Percentiles rank a stretch among this genome's conserved stretches.
These are phyloP conservation scores for Secale cereale DNA, from an alignment of 176 grass and related monocot genomes.

Conservation along the genomic window DNA sequence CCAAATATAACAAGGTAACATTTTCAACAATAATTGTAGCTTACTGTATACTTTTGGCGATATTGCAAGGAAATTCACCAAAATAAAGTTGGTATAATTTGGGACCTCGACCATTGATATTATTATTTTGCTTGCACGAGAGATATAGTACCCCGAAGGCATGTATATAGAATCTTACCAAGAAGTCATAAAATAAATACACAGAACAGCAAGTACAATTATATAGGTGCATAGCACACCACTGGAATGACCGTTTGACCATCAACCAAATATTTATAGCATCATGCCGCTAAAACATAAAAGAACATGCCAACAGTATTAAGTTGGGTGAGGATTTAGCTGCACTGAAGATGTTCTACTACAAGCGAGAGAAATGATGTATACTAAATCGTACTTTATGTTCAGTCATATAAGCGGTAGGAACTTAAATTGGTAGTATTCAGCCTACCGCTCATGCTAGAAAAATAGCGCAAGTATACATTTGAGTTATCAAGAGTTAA, in stretches of 20 bases:
- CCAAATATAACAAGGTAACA: not conserved
- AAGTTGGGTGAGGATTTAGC: no score
- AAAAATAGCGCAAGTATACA: not conserved
- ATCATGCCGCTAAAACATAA: no score
- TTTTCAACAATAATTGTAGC: not conserved
- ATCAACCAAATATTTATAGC: no score
- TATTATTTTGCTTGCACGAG: no score
- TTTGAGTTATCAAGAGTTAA: not conserved
- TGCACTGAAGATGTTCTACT: not conserved
- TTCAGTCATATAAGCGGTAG: not conserved
- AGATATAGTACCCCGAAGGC: no score
- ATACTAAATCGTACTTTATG: not conserved
- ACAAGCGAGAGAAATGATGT: not conserved
- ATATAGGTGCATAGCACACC: no score
- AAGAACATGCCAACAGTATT: no score
- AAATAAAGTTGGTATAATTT: conserved; percentile 20
- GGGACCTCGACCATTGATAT: not conserved
- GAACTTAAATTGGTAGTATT: not conserved
- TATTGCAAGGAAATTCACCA: not conserved
- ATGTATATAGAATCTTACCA: no score
- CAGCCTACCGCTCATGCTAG: not conserved
- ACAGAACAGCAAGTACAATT: no score
- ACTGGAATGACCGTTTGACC: no score
- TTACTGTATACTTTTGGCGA: not conserved
- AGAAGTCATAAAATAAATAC: no score